Conservation (phyloP, 306 rosid species). For the peach (Prunus persica) region DNA sequence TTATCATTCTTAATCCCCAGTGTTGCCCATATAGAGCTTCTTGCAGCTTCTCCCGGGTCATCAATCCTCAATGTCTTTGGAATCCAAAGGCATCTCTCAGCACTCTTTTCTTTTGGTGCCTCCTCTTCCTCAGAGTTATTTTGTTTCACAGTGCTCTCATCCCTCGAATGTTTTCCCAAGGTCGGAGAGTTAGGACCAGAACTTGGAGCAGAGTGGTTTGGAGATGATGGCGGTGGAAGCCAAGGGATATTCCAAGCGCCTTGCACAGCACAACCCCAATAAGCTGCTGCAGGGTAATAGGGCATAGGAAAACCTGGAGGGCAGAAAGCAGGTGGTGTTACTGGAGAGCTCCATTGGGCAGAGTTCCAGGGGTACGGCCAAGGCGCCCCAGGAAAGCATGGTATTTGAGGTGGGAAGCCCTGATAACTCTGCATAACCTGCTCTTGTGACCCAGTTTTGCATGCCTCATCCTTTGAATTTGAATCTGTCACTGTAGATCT, state of each 20-base stretch:
- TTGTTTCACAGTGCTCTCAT: slow-evolving; percentile 27
- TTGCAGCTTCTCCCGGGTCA: slow-evolving; percentile 52
- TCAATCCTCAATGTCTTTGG: slow-evolving; percentile 56
- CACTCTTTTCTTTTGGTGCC: slow-evolving; percentile 27
- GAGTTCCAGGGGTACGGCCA: slow-evolving; percentile 53
- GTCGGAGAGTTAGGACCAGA: slow-evolving; percentile 46
- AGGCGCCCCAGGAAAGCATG: slow-evolving; percentile 45
- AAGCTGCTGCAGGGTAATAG: slow-evolving; percentile 43
- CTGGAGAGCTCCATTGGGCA: slow-evolving; percentile 42
- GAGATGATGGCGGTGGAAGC: slow-evolving; percentile 39
- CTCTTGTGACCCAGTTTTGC: slow-evolving; percentile 34
- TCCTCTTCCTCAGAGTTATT: slow-evolving; percentile 27
- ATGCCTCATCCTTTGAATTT: slow-evolving; percentile 26
- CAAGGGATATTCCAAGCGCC: slow-evolving; percentile 46
- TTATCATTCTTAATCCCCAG: slow-evolving; percentile 51
- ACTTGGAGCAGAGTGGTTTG: slow-evolving; percentile 23
- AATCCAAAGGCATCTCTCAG: slow-evolving; percentile 47
- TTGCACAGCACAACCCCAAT: slow-evolving; percentile 49
- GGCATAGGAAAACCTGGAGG: slow-evolving; percentile 51
- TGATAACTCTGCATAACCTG: slow-evolving; percentile 35
- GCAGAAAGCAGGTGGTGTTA: slow-evolving; percentile 41
- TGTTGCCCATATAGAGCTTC: slow-evolving; percentile 59
- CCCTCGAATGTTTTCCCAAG: slow-evolving; percentile 53
- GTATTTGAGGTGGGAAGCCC: slow-evolving; percentile 40
- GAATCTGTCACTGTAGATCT: slow-evolving; percentile 32